Evolutionary conservation across 257 asterid genomes (phyloP), one percentile per base, ranked within the genome.

Genomic region (Perilla frutescens): DNA sequence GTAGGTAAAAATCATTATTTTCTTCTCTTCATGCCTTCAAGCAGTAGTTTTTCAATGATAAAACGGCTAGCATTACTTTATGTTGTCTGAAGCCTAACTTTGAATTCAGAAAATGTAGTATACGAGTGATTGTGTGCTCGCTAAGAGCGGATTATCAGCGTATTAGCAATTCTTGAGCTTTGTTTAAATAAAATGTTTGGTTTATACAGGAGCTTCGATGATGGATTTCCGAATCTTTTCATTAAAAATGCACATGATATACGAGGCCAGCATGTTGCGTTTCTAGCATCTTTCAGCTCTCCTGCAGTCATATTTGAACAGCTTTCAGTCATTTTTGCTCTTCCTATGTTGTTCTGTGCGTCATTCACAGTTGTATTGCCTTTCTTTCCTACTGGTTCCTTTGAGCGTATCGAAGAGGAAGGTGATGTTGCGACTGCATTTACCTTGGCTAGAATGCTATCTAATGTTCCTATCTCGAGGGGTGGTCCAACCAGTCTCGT

Each of bases 401-500:
- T 93, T 73, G 98, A 93, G 77, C 82, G 98, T 62, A 83, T 89
- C 70, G 98, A 93, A 80, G 98, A 91, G 89, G 97, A 93, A 79
- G 98, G 98, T 37, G 97, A 93, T 80, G 97, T 93, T 4, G 98
- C 98, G 40, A 93, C 97, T 71, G 97, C 97, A 2, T 93, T 89
- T 80, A 93, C 98, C 66, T 84, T 93, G 96, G 98, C 98, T 74
- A 85, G 98, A 80, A 89, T 93, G 87, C 80, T 93, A 34, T 93
- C 98, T 13, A 89, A 91, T 76, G 87, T 81, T 77, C 98, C 97
- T 66, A 81, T 89, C 72, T 88, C 98, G 10, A 89, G 97, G 83
- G 98, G 98, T 49, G 98, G 97, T 74, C 98, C 98, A 0, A 91
- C 97, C 76, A 91, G 98, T 79, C 83, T 91, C 68, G 98, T 93